These are phyloP conservation scores for Vigna hirtella DNA, from an alignment of 306 rosid species.

Conservation along the genomic window DNA sequence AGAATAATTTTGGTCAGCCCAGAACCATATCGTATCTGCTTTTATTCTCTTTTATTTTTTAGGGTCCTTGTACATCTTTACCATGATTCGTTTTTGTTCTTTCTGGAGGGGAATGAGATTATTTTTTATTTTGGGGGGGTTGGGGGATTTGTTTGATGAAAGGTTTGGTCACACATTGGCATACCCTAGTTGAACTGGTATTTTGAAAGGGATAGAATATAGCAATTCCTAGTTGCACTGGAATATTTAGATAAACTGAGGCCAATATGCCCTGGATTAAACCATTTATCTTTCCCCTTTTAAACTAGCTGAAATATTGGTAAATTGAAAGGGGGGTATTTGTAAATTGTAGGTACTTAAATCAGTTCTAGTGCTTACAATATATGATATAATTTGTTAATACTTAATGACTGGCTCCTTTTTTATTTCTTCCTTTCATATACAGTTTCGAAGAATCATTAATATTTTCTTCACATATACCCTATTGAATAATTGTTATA, in stretches of 20 bases:
- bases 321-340: constrained; percentile 30
- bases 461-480: background rate
- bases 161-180: constrained; percentile 18
- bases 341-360: constrained; percentile 33
- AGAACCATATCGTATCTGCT: background rate
- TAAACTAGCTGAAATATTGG: background rate
- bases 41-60: background rate
- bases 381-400: background rate
- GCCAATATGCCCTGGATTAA: constrained; percentile 2
- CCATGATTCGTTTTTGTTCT: constrained; percentile 4
- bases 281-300: background rate
- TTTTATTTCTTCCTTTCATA: too few species aligned
- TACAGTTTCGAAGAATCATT: background rate
- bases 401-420: background rate
- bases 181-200: background rate
- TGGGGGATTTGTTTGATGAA: constrained; percentile 6
- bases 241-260: background rate
- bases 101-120: background rate
- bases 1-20: background rate
- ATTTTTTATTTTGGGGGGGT: background rate
- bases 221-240: constrained; percentile 15
- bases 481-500: background rate
- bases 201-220: constrained; percentile 2
- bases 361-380: constrained; percentile 25
- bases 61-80: constrained; percentile 15